Percentiles rank a stretch among this genome's conserved stretches.
These are phyloP conservation scores for Actinomortierella ambigua DNA, from an alignment of 371 early-diverging fungal genomes.

Conservation along the genomic window DNA sequence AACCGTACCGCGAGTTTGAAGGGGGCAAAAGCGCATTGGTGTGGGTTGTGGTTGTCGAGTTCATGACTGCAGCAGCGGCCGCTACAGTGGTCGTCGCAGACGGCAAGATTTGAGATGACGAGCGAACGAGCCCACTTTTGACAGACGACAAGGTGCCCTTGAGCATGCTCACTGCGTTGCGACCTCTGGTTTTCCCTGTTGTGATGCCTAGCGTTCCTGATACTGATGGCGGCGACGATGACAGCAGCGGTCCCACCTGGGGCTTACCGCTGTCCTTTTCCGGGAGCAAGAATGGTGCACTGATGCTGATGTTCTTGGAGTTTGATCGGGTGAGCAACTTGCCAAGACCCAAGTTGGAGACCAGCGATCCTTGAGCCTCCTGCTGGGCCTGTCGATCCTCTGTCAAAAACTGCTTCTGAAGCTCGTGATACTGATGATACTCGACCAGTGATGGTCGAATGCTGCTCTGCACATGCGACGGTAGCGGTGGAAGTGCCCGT, in stretches of 20 bases:
- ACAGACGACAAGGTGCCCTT: slow-evolving; percentile 17
- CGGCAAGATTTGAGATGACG: background rate
- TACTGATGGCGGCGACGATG: slow-evolving; percentile 4
- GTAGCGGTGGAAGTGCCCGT: slow-evolving; percentile 5
- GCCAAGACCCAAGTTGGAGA: slow-evolving; percentile 7
- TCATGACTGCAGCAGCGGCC: no score
- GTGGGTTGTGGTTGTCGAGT: no score
- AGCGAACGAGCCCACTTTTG: slow-evolving; percentile 8
- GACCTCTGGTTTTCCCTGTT: background rate
- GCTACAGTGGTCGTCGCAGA: no score
- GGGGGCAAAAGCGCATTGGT: no score
- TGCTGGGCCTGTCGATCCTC: slow-evolving; percentile 4
- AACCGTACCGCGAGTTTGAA: no score
- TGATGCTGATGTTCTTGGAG: slow-evolving; percentile 25
- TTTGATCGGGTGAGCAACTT: slow-evolving; percentile 15
- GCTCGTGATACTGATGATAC: slow-evolving; percentile 33
- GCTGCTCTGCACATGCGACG: background rate
- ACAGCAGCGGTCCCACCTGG: background rate
- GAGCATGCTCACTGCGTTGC: slow-evolving; percentile 9
- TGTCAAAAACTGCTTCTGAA: slow-evolving; percentile 20
- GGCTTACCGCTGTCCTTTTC: background rate
- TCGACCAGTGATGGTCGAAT: slow-evolving; percentile 15
- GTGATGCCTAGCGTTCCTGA: background rate
- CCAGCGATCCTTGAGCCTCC: slow-evolving; percentile 2
- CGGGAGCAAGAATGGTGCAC: slow-evolving; percentile 18